Evolutionary conservation across 495 filamentous ascomycete genomes (phyloP).

Genomic region (Hypomontagnella monticulosa): DNA sequence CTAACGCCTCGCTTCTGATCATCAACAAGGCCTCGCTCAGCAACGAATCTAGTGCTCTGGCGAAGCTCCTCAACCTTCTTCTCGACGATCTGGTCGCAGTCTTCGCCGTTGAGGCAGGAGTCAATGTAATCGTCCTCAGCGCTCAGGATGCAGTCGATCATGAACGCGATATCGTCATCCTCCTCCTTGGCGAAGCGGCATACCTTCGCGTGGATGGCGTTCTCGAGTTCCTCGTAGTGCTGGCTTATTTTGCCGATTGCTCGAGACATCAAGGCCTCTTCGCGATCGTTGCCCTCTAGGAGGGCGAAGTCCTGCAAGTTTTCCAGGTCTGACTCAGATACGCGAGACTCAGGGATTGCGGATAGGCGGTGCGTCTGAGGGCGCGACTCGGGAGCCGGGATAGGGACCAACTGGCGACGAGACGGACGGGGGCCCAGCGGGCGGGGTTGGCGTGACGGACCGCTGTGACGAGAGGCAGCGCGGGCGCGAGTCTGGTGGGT

Average conservation of each 20-base stretch:
- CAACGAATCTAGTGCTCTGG: background rate
- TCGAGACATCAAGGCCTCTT: background rate
- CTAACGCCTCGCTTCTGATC: background rate
- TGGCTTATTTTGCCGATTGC: no score
- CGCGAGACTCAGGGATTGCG: no score
- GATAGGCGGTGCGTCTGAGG: no score
- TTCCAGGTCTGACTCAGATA: no score
- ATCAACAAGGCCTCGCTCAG: background rate
- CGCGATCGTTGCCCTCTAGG: no score
- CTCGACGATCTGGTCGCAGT: constrained; percentile 60
- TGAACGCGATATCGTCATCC: background rate
- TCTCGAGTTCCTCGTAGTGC: background rate
- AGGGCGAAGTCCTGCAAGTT: no score
- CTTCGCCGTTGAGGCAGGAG: constrained; percentile 3
- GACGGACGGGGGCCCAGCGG: no score
- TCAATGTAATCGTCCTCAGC: background rate
- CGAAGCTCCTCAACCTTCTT: constrained; percentile 63
- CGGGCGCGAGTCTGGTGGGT: no score
- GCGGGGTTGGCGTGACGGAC: no score
- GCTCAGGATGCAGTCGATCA: background rate
- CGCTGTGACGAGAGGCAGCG: no score
- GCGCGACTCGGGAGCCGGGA: no score
- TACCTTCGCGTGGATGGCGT: background rate
- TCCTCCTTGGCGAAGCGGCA: background rate
- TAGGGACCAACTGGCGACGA: no score